These are phyloP conservation scores for Erythrophleum ivorense DNA, from an alignment of 331 rosid genomes.

Conservation along the genomic window DNA sequence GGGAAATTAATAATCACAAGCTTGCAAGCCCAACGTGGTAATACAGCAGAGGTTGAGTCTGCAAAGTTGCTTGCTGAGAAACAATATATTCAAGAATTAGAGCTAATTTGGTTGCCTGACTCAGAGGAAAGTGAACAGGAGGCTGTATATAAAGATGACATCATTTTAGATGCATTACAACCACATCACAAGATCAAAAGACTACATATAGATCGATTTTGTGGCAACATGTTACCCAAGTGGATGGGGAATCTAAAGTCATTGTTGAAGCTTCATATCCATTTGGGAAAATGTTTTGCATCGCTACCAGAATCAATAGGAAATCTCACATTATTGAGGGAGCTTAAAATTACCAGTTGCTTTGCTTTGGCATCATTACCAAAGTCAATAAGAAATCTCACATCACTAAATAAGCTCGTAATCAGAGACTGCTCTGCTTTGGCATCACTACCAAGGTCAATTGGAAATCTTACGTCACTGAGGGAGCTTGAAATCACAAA, in stretches of 20 bases:
- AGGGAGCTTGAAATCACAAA: no score
- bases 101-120: not conserved
- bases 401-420: no score
- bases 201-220: not conserved
- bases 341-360: not conserved
- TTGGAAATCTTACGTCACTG: no score
- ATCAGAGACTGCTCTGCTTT: no score
- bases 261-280: not conserved
- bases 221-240: constrained; percentile 33
- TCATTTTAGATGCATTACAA: not conserved
- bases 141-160: not conserved
- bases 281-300: no score
- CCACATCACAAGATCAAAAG: not conserved
- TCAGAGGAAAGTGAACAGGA: not conserved
- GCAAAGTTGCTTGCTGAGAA: constrained; percentile 7
- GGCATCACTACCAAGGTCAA: no score
- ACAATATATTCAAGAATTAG: not conserved
- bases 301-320: not conserved
- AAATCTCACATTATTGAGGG: not conserved
- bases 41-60: not conserved
- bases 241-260: constrained; percentile 31
- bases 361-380: no score
- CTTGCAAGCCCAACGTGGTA: not conserved
- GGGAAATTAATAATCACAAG: not conserved
- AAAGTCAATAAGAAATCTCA: no score